Base-by-base conservation (phyloP, 768 basidiomycete genomes). In the Cystofilobasidium macerans region DNA sequence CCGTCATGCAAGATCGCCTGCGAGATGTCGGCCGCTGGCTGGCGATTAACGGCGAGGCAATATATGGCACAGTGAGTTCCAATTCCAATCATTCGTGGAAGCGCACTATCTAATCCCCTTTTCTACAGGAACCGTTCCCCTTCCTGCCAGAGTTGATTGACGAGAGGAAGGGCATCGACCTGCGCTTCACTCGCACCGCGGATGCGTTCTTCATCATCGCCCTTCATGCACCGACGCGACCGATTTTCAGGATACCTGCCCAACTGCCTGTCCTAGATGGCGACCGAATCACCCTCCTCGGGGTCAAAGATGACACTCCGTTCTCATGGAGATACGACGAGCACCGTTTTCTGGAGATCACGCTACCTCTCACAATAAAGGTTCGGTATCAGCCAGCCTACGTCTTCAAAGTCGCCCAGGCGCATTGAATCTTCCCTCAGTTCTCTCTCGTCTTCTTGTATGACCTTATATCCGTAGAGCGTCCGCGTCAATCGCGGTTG, bases 21-120 rank as follows among this genome's bases (percentile, higher is more conserved):
- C 76, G 80, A 7, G 80, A 78, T n/a, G 80, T 81, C 22, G 83
- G 82, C 0, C 69, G 67, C 48, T 84, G 83, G 83, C 73, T 84
- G 61, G 75, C 77, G 47, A 78, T 79, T 51, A 77, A 80, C 2
- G 81, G 82, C 18, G 74, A 77, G 0, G 84, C 82, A 40, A 77
- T 84, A 9, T 84, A 82, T 61, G 78, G 76, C 33, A 83, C 83
- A 7, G 83, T 81, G 66, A 16, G 79, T 75, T 1, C 42, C 22
- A 69, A 51, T 18, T 40, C 42, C 32, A 26, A 12, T 30, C 24
- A 6, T 16, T 60, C 4, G 2, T 14, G 20, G 3, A 7, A 57
- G 22, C 3, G 2, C 9, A 4, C 6, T 4, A 33, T 6, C 22
- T 60, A 24, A 32, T 13, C 28, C n/a, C 28, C 9, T 20, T 43